Conservation (phyloP, 2,329 filamentous ascomycete genomes). For the Mycocentrospora acerina region DNA sequence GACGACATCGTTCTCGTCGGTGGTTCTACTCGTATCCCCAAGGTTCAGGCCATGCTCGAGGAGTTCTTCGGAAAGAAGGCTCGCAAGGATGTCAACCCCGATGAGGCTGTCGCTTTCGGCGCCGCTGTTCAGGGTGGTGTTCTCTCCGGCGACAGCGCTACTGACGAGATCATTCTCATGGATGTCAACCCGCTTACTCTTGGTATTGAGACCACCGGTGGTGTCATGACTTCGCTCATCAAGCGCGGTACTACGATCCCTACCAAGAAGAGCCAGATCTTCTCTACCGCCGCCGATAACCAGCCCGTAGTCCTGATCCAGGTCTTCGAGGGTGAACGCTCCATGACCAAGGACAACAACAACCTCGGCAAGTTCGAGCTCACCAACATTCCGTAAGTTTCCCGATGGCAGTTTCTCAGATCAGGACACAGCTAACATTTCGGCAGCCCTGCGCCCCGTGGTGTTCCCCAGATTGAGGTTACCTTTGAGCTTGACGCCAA, state of each 20-base stretch:
- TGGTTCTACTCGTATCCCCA: constrained; percentile 98
- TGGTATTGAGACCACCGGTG: constrained; percentile 95
- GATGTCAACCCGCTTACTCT: constrained; percentile 96
- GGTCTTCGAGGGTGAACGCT: constrained; percentile 91
- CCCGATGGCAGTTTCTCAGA: not conserved
- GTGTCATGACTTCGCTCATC: constrained; percentile 97
- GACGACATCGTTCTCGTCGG: constrained; percentile 97
- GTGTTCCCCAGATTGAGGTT: constrained; percentile 97
- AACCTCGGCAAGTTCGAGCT: constrained; percentile 97
- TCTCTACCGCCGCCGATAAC: constrained; percentile 95
- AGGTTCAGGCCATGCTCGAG: constrained; percentile 92
- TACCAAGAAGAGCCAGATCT: constrained; percentile 96
- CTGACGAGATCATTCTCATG: constrained; percentile 84
- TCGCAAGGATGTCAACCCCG: constrained; percentile 98
- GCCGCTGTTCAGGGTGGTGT: constrained; percentile 97
- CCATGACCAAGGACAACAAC: constrained; percentile 97
- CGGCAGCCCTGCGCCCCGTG: constrained; percentile 74
- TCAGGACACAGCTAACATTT: constrained; percentile 14
- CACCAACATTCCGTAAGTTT: constrained; percentile 74
- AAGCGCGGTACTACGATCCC: constrained; percentile 92
- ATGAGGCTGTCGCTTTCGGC: constrained; percentile 97
- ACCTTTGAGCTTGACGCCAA: constrained; percentile 98
- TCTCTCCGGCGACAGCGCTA: constrained; percentile 82
- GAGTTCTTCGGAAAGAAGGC: constrained; percentile 98
- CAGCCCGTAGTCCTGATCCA: constrained; percentile 94